Evolutionary conservation across 176 grass and related monocot species (phyloP).

Genomic region (Neostapfia colusana): DNA sequence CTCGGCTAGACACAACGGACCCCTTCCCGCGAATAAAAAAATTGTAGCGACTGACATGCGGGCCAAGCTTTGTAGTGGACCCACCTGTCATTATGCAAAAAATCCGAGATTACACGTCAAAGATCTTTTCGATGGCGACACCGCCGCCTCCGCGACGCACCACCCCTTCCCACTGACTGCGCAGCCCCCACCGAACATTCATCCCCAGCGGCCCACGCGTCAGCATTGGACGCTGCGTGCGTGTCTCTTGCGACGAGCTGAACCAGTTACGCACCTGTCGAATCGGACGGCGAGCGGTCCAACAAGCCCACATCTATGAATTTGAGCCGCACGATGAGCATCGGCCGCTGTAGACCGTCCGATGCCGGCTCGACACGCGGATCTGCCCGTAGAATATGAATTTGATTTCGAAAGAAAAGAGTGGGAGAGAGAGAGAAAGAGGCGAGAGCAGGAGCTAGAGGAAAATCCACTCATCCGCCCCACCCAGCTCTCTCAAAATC

Average conservation of each 20-base stretch:
- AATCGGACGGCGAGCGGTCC: slow-evolving; percentile 61
- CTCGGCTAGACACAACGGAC: background rate
- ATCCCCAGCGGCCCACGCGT: background rate
- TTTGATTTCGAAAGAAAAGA: slow-evolving; percentile 92
- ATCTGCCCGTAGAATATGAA: slow-evolving; percentile 85
- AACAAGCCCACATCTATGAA: slow-evolving; percentile 69
- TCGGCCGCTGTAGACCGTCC: background rate
- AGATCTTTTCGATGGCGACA: slow-evolving; percentile 5
- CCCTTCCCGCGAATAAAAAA: background rate
- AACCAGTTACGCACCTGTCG: background rate
- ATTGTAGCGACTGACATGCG: background rate
- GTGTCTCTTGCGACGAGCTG: background rate
- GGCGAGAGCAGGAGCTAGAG: slow-evolving; percentile 28
- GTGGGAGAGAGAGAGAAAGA: slow-evolving; percentile 67
- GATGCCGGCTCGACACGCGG: slow-evolving; percentile 6
- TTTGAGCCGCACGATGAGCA: slow-evolving; percentile 57
- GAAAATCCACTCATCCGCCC: slow-evolving; percentile 47
- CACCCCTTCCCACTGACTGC: background rate
- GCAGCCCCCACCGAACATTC: background rate
- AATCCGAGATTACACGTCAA: no score
- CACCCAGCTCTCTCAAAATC: slow-evolving; percentile 38
- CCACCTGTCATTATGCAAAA: background rate
- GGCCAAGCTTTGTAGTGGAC: accelerated
- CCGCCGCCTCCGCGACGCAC: background rate
- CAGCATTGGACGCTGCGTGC: background rate